phyloP scores from a whole-genome alignment of 441 rosid genomes.

The Corymbia calophylla region DNA sequence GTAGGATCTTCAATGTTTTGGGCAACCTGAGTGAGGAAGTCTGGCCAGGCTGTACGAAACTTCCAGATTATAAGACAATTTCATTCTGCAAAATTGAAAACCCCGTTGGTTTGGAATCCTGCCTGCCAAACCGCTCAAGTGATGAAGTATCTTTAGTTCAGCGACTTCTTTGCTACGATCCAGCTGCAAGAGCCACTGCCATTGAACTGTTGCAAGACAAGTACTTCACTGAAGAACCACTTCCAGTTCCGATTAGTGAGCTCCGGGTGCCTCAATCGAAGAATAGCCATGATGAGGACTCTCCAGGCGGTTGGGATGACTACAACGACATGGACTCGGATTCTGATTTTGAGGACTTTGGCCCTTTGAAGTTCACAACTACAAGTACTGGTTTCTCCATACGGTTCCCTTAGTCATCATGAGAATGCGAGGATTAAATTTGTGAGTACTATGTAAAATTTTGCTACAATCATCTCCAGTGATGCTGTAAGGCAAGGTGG shows the following conservation, averaged over 20 bases:
- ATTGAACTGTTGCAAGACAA: constrained; percentile 69
- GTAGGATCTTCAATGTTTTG: constrained; percentile 53
- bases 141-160: constrained; percentile 58
- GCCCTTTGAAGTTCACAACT: constrained; percentile 37
- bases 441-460: neutral
- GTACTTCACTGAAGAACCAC: constrained; percentile 68
- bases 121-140: constrained; percentile 34
- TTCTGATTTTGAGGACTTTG: constrained; percentile 69
- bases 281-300: constrained; percentile 56
- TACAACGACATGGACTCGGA: constrained; percentile 52
- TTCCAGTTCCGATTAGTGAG: constrained; percentile 65
- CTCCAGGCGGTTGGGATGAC: constrained; percentile 45
- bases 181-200: constrained; percentile 66
- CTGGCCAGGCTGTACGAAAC: constrained; percentile 66
- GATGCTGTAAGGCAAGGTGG: neutral
- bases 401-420: constrained; percentile 28
- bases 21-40: constrained; percentile 76
- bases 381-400: constrained; percentile 54
- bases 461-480: neutral
- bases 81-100: constrained; percentile 70
- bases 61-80: constrained; percentile 77
- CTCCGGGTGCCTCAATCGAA: constrained; percentile 55
- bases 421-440: neutral
- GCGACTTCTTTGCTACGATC: constrained; percentile 75
- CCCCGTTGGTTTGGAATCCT: constrained; percentile 52